These are phyloP conservation scores for Dalechampia spathulata DNA, from an alignment of 441 rosid genomes.

Conservation along the genomic window DNA sequence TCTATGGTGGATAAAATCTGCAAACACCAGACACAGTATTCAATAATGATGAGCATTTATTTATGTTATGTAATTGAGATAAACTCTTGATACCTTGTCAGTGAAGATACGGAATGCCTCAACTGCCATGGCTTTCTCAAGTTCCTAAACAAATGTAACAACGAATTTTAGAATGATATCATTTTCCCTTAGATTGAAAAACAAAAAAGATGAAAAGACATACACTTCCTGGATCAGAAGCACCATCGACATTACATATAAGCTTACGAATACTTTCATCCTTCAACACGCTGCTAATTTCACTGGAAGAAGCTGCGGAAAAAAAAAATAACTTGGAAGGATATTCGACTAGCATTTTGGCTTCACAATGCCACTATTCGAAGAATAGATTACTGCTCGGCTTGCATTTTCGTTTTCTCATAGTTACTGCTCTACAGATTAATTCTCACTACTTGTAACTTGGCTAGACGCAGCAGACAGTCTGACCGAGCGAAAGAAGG, in stretches of 20 bases:
- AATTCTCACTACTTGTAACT: too few relatives aligned
- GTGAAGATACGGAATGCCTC: conserved; percentile 51
- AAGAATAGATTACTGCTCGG: too few relatives aligned
- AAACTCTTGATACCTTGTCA: conserved; percentile 63
- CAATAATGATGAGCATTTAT: not conserved
- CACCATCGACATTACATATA: conserved; percentile 42
- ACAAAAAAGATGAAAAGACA: conserved; percentile 16
- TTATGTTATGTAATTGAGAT: too few relatives aligned
- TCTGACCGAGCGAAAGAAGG: too few relatives aligned
- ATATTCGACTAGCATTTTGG: too few relatives aligned
- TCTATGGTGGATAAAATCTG: conserved; percentile 38
- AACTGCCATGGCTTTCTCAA: conserved; percentile 61
- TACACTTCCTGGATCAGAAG: conserved; percentile 50
- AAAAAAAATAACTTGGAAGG: too few relatives aligned
- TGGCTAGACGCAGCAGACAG: too few relatives aligned
- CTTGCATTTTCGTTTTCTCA: too few relatives aligned
- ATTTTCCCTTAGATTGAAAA: conserved; percentile 1
- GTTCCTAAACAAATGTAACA: conserved; percentile 40
- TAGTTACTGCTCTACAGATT: too few relatives aligned
- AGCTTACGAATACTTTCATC: conserved; percentile 57
- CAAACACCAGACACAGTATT: conserved; percentile 2
- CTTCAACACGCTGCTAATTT: conserved; percentile 48
- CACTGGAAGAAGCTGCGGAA: conserved; percentile 58
- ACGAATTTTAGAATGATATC: conserved; percentile 1
- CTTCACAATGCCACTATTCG: too few relatives aligned